Percentiles rank a stretch among this genome's conserved stretches.
phyloP scores from a whole-genome alignment of 2,329 filamentous ascomycete genomes.

The Sarocladium brachiariae region DNA sequence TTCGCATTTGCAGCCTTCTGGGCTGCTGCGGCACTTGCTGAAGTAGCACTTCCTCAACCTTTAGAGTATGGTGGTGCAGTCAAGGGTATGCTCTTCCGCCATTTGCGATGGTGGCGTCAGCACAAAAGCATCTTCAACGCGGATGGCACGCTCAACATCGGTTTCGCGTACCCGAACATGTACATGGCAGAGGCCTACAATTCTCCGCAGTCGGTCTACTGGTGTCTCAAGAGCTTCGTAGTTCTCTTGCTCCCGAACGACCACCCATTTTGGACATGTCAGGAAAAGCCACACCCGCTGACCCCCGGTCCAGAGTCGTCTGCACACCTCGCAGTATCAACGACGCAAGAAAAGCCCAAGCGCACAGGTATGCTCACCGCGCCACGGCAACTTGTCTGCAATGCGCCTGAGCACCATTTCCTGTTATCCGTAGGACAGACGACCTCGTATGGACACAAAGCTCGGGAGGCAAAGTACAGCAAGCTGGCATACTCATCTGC shows the following conservation, averaged over 20 bases:
- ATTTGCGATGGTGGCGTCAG: conserved; percentile 42
- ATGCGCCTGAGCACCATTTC: conserved; percentile 30
- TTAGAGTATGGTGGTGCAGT: conserved; percentile 30
- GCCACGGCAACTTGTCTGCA: conserved; percentile 9
- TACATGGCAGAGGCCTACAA: conserved; percentile 51
- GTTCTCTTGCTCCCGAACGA: conserved; percentile 27
- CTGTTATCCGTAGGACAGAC: conserved; percentile 34
- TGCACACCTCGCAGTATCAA: background rate
- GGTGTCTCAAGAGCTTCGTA: conserved; percentile 44
- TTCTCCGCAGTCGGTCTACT: conserved; percentile 48
- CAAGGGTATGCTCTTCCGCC: conserved; percentile 42
- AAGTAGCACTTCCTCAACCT: conserved; percentile 29
- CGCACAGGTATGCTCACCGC: background rate
- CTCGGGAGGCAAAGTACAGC: conserved; percentile 36
- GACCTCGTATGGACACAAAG: conserved; percentile 30
- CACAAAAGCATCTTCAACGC: conserved; percentile 37
- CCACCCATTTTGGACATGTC: conserved; percentile 37
- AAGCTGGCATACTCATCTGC: conserved; percentile 43
- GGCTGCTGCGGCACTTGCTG: conserved; percentile 36
- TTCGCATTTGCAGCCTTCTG: conserved; percentile 45
- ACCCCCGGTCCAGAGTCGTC: background rate
- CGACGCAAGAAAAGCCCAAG: background rate
- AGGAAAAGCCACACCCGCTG: conserved; percentile 22
- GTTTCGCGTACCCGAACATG: conserved; percentile 35
- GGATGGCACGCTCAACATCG: conserved; percentile 45